Evolutionary conservation across 129 eudicot genomes (phyloP).

Genomic region (Lactuca saligna): DNA sequence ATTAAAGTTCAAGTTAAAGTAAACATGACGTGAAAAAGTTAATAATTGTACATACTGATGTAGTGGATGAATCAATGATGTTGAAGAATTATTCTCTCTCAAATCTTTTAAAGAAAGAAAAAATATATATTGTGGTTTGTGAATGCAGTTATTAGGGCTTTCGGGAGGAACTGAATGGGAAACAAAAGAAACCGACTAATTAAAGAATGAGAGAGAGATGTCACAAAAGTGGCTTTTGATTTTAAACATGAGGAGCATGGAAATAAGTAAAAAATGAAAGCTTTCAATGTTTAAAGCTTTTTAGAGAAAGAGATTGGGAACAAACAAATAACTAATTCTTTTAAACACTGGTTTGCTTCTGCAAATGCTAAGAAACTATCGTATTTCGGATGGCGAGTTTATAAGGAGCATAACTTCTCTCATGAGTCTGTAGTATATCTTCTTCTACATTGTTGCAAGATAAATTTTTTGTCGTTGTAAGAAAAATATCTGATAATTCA

Average conservation of each 20-base stretch:
- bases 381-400: not conserved
- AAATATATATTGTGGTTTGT: not conserved
- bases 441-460: not conserved
- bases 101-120: too few species aligned
- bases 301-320: conserved; percentile 10
- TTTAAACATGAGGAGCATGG: conserved; percentile 31
- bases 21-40: not conserved
- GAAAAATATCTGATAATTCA: not conserved
- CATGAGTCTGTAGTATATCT: not conserved
- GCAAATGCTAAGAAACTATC: not conserved
- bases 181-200: conserved; percentile 19
- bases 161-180: conserved; percentile 22
- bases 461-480: not conserved
- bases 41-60: not conserved
- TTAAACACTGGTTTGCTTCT: conserved; percentile 2
- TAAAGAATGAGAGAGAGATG: conserved; percentile 11
- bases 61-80: not conserved
- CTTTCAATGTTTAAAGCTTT: conserved; percentile 20
- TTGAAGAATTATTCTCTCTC: not conserved
- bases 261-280: conserved; percentile 23
- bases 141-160: conserved; percentile 18
- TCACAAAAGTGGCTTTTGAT: conserved; percentile 28
- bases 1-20: not conserved
- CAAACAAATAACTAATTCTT: not conserved
- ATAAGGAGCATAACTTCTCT: not conserved